These are phyloP conservation scores for Rostrohypoxylon terebratum DNA, from an alignment of 495 filamentous ascomycete species.

Conservation along the genomic window DNA sequence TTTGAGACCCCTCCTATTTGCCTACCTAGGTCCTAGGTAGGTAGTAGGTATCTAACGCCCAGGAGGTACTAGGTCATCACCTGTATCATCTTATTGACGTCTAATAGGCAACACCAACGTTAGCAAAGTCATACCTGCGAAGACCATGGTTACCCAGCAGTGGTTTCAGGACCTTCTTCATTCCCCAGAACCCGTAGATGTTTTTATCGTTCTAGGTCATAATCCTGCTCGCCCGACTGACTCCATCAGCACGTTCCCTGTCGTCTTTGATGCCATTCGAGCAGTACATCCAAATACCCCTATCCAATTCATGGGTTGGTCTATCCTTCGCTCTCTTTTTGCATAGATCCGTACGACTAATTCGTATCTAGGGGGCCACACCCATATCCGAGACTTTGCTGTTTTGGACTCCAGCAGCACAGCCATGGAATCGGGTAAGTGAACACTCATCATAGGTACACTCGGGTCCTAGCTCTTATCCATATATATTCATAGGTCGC, in stretches of 20 bases:
- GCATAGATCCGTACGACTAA: background rate
- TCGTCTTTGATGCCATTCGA: slow-evolving; percentile 76
- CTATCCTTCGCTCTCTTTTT: background rate
- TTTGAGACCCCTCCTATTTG: too few relatives aligned
- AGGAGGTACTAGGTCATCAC: too few relatives aligned
- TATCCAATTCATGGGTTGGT: slow-evolving; percentile 71
- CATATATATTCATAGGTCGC: slow-evolving; percentile 59
- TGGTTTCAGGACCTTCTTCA: slow-evolving; percentile 82
- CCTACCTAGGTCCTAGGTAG: too few relatives aligned
- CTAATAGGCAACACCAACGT: slow-evolving; percentile 48
- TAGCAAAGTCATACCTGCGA: slow-evolving; percentile 57
- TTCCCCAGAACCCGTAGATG: slow-evolving; percentile 70
- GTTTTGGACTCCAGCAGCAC: slow-evolving; percentile 77
- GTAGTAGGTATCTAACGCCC: background rate
- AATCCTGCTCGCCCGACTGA: slow-evolving; percentile 70
- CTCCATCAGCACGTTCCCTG: slow-evolving; percentile 63
- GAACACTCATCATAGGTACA: background rate
- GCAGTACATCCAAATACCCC: slow-evolving; percentile 72
- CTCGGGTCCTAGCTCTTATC: background rate
- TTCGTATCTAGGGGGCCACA: slow-evolving; percentile 68
- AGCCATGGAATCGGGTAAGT: slow-evolving; percentile 74
- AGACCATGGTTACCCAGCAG: slow-evolving; percentile 73
- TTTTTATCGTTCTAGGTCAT: slow-evolving; percentile 79
- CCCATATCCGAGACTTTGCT: slow-evolving; percentile 82
- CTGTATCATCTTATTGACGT: slow-evolving; percentile 51